These are phyloP conservation scores for Bipolaris sorokiniana DNA, from an alignment of 2,329 filamentous ascomycete genomes.

Conservation along the genomic window DNA sequence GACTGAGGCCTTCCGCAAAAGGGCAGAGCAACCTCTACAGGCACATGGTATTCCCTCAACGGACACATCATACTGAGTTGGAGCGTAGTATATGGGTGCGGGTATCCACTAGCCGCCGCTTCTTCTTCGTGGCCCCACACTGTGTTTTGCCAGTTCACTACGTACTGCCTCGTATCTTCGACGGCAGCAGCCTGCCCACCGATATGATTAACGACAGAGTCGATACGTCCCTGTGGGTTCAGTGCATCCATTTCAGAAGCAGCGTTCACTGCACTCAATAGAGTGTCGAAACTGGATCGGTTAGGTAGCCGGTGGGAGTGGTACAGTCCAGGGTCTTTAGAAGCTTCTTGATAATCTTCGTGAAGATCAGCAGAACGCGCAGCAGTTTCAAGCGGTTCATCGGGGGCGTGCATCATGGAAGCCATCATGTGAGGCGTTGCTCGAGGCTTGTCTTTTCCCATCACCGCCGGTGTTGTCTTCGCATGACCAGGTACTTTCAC, in stretches of 20 bases:
- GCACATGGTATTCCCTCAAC: neutral
- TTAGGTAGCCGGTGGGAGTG: slow-evolving; percentile 14
- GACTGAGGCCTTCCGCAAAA: neutral
- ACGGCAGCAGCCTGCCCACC: slow-evolving; percentile 28
- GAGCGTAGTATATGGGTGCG: slow-evolving; percentile 1
- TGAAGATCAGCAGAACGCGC: slow-evolving; percentile 7
- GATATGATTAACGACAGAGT: slow-evolving; percentile 31
- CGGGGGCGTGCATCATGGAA: slow-evolving; percentile 25
- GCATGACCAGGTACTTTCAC: neutral
- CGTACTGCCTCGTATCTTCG: slow-evolving; percentile 18
- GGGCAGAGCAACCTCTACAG: slow-evolving; percentile 2
- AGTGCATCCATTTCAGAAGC: slow-evolving; percentile 34
- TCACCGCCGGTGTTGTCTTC: neutral
- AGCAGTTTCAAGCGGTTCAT: slow-evolving; percentile 19
- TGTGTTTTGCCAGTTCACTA: slow-evolving; percentile 3
- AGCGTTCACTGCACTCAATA: slow-evolving; percentile 36
- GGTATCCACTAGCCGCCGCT: neutral
- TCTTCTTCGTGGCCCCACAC: neutral
- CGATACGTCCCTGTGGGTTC: slow-evolving; percentile 29
- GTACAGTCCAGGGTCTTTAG: slow-evolving; percentile 2
- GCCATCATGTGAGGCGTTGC: slow-evolving; percentile 17
- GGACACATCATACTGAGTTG: slow-evolving; percentile 1
- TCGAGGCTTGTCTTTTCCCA: neutral
- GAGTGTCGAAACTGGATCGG: slow-evolving; percentile 23
- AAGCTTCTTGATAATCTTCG: neutral